phyloP scores from a whole-genome alignment of 305 asterid genomes.

The Fraxinus platypoda region DNA sequence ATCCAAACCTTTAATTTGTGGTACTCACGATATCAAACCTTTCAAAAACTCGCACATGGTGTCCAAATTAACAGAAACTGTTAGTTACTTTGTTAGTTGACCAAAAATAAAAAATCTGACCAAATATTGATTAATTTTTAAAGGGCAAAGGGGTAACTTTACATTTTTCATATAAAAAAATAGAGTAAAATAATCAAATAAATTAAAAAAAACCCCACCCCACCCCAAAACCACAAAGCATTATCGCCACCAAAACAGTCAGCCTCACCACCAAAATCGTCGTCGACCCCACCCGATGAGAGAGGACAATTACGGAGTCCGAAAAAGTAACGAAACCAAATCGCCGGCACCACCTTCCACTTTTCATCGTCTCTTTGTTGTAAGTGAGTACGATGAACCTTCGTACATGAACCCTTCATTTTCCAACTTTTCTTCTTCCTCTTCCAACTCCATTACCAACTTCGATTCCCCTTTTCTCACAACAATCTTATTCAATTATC shows the following conservation, averaged over 20 bases:
- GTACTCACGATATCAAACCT: too few relatives aligned
- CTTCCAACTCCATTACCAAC: slow-evolving; percentile 20
- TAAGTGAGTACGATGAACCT: slow-evolving; percentile 44
- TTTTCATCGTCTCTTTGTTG: slow-evolving; percentile 80
- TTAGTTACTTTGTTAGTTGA: too few relatives aligned
- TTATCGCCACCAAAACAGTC: background rate
- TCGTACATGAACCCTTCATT: slow-evolving; percentile 42
- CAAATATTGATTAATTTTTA: too few relatives aligned
- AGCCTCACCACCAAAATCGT: background rate
- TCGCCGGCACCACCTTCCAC: background rate
- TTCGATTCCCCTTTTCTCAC: slow-evolving; percentile 20
- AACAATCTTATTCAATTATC: slow-evolving; percentile 1
- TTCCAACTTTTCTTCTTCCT: slow-evolving; percentile 36
- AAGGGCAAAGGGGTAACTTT: too few relatives aligned
- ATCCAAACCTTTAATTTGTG: too few relatives aligned
- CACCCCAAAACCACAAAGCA: background rate
- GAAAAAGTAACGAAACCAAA: slow-evolving; percentile 73
- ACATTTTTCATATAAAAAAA: too few relatives aligned
- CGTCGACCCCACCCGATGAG: slow-evolving; percentile 38
- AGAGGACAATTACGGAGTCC: slow-evolving; percentile 69
- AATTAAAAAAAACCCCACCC: too few relatives aligned
- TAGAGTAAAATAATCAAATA: too few relatives aligned
- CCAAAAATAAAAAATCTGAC: too few relatives aligned
- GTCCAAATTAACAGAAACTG: too few relatives aligned
- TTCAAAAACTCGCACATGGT: too few relatives aligned